Percentiles rank a stretch among this genome's conserved stretches.
phyloP scores from a whole-genome alignment of 2,329 filamentous ascomycete species.

The Penicillium sp. region DNA sequence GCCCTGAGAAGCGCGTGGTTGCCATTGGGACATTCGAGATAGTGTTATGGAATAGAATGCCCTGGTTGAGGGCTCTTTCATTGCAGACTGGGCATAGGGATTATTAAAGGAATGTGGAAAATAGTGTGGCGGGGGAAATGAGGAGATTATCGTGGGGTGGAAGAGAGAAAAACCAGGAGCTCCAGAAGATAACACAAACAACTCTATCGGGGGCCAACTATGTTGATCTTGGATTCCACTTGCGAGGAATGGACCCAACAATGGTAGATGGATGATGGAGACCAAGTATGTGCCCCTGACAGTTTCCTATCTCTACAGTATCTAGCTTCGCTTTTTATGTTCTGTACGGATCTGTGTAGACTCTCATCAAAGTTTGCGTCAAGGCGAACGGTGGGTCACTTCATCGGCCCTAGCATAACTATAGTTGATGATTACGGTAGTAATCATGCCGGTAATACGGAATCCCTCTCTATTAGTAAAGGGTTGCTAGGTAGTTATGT shows the following conservation, averaged over 20 bases:
- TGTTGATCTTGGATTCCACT: neutral
- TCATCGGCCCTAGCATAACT: neutral
- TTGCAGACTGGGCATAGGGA: constrained; percentile 27
- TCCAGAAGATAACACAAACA: neutral
- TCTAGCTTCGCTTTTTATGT: too few relatives aligned
- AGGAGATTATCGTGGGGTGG: neutral
- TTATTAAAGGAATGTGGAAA: neutral
- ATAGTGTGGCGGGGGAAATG: constrained; percentile 5
- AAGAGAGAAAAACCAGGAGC: neutral
- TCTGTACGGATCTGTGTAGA: too few relatives aligned
- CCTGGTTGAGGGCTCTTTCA: constrained; percentile 24
- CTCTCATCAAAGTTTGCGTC: neutral
- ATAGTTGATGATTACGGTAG: too few relatives aligned
- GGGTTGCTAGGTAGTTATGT: too few relatives aligned
- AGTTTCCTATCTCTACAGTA: neutral
- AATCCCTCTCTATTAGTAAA: too few relatives aligned
- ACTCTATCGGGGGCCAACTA: neutral
- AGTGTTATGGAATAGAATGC: constrained; percentile 22
- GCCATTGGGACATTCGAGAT: constrained; percentile 31
- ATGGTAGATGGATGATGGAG: neutral
- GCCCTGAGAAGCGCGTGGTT: constrained; percentile 28
- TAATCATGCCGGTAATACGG: too few relatives aligned
- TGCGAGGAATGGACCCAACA: neutral
- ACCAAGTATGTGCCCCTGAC: neutral
- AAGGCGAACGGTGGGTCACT: constrained; percentile 14